Conservation (phyloP, 345 rosid genomes). For the Arabidopsis suecica region DNA sequence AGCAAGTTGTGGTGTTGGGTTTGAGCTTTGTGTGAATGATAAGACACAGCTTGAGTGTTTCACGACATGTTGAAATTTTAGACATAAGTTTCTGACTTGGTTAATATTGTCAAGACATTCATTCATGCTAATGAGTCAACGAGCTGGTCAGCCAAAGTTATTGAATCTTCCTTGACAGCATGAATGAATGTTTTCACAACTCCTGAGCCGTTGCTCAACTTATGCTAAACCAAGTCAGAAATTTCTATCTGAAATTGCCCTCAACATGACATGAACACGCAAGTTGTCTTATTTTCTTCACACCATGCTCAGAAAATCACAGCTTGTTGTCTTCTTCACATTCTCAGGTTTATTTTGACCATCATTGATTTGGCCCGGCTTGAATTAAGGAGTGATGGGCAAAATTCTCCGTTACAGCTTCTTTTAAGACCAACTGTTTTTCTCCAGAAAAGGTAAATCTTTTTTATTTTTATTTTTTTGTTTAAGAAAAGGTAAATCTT, state of each 20-base stretch:
- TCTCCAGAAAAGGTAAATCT: neutral
- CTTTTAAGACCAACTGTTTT: neutral
- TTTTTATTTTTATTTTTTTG: no score
- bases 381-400: neutral
- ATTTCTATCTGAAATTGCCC: conserved; percentile 24
- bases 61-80: conserved; percentile 61
- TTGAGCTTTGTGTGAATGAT: conserved; percentile 76
- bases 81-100: conserved; percentile 88
- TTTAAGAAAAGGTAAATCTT: no score
- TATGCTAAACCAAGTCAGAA: neutral
- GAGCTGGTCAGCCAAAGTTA: conserved; percentile 80
- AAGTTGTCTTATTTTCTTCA: neutral
- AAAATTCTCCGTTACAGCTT: neutral
- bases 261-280: neutral
- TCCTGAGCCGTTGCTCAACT: neutral
- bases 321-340: neutral
- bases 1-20: conserved; percentile 32
- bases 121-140: conserved; percentile 71
- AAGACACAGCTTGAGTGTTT: conserved; percentile 63
- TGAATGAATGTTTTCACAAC: conserved; percentile 69
- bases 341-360: neutral
- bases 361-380: neutral
- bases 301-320: neutral
- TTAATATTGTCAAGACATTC: conserved; percentile 77
- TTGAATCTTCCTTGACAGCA: conserved; percentile 62